These are phyloP conservation scores for Diaporthe sp. DNA, from an alignment of 2,329 filamentous ascomycete species.

Conservation along the genomic window DNA sequence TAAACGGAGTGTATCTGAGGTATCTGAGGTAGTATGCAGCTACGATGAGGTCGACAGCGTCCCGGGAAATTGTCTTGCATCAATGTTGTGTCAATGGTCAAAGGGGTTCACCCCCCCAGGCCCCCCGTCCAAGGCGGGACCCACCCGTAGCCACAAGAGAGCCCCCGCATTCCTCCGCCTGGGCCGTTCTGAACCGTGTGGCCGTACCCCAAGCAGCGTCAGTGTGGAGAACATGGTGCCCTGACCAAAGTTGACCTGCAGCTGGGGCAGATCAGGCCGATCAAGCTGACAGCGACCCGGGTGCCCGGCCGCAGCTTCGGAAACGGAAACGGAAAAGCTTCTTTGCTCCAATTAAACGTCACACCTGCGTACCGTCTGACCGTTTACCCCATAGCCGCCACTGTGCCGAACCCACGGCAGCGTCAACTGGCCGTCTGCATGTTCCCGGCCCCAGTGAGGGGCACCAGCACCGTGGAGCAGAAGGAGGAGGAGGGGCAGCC, in stretches of 20 bases:
- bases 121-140: neutral
- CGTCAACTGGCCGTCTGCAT: neutral
- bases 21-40: neutral
- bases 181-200: conserved; percentile 3
- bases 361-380: conserved; percentile 18
- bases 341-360: conserved; percentile 33
- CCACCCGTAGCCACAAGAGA: neutral
- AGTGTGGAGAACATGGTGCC: conserved; percentile 19
- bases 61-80: conserved; percentile 30
- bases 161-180: conserved; percentile 20
- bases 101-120: neutral
- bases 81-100: conserved; percentile 9
- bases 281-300: conserved; percentile 26
- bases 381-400: conserved; percentile 27
- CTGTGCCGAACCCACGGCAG: conserved; percentile 18
- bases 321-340: conserved; percentile 25
- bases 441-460: conserved; percentile 5
- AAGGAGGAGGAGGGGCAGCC: neutral
- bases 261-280: conserved; percentile 22
- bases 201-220: neutral
- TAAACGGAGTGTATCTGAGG: neutral
- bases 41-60: conserved; percentile 10
- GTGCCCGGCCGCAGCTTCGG: neutral
- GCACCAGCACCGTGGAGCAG: neutral
- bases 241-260: conserved; percentile 15